Conservation (phyloP, 1,139 yeast species). For the Nakaseomyces delphensis region DNA sequence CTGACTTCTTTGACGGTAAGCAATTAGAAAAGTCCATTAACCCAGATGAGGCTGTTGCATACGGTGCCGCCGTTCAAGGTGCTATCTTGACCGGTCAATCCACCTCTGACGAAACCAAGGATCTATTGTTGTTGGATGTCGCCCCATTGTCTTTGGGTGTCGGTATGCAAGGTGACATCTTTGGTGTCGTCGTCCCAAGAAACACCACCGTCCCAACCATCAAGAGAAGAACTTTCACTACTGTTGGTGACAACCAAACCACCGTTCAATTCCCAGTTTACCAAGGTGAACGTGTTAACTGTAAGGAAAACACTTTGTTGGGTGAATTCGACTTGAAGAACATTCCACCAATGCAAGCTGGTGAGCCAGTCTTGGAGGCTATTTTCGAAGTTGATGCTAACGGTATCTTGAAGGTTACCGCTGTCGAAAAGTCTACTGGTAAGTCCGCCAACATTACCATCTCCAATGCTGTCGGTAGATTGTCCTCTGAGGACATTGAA, state of each 20-base stretch:
- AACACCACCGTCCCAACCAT: slow-evolving; percentile 98
- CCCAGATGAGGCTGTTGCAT: slow-evolving; percentile 98
- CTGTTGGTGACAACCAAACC: slow-evolving; percentile 97
- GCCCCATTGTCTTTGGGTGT: slow-evolving; percentile 97
- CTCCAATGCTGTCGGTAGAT: slow-evolving; percentile 97
- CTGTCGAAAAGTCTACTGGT: slow-evolving; percentile 96
- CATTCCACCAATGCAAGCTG: slow-evolving; percentile 97
- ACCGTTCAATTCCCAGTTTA: slow-evolving; percentile 97
- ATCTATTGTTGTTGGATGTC: slow-evolving; percentile 90
- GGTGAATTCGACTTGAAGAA: slow-evolving; percentile 98
- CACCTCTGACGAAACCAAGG: slow-evolving; percentile 91
- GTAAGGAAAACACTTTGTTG: slow-evolving; percentile 92
- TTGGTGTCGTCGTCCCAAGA: slow-evolving; percentile 97
- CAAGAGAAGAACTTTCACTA: slow-evolving; percentile 98
- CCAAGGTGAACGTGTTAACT: slow-evolving; percentile 99
- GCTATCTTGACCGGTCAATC: slow-evolving; percentile 95
- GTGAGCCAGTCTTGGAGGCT: slow-evolving; percentile 97
- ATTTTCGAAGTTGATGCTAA: slow-evolving; percentile 97
- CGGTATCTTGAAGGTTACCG: slow-evolving; percentile 98
- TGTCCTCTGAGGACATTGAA: slow-evolving; percentile 90
- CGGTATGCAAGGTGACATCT: slow-evolving; percentile 97
- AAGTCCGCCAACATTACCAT: slow-evolving; percentile 97
- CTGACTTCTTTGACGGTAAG: slow-evolving; percentile 96
- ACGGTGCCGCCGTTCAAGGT: slow-evolving; percentile 99
- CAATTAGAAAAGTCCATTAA: slow-evolving; percentile 86